Evolutionary conservation across 768 basidiomycete species (phyloP).

Genomic region (Naganishia randhawae): DNA sequence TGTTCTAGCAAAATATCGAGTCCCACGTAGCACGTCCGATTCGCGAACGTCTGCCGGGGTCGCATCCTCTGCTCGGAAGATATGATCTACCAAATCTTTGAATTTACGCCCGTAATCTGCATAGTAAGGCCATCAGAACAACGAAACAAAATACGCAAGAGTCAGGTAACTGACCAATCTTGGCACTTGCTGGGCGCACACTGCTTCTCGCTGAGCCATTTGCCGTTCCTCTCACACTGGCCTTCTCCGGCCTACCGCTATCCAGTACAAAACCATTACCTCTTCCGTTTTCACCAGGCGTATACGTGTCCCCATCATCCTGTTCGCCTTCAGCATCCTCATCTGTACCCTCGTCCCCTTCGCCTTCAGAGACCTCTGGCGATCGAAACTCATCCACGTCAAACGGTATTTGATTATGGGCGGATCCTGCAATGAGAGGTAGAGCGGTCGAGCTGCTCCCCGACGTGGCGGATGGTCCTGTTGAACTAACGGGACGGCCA

Average conservation of each 20-base stretch:
- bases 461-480: background rate
- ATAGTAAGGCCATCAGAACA: slow-evolving; percentile 21
- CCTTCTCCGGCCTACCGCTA: slow-evolving; percentile 21
- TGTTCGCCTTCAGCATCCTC: slow-evolving; percentile 37
- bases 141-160: background rate
- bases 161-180: background rate
- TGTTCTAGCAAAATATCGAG: slow-evolving; percentile 34
- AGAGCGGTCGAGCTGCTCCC: background rate
- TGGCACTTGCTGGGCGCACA: slow-evolving; percentile 12
- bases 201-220: slow-evolving; percentile 38
- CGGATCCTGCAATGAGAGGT: background rate
- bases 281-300: background rate
- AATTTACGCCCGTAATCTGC: slow-evolving; percentile 73
- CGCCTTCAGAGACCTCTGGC: slow-evolving; percentile 37
- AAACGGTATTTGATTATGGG: background rate
- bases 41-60: slow-evolving; percentile 60
- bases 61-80: slow-evolving; percentile 75
- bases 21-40: slow-evolving; percentile 55
- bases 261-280: slow-evolving; percentile 3
- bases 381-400: slow-evolving; percentile 29
- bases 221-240: slow-evolving; percentile 38
- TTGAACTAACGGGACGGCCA: background rate
- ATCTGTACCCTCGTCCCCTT: slow-evolving; percentile 18
- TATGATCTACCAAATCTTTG: slow-evolving; percentile 69
- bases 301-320: slow-evolving; percentile 13